These are phyloP conservation scores for Rhododendron williamsianum DNA, from an alignment of 148 eudicot species.

Conservation along the genomic window DNA sequence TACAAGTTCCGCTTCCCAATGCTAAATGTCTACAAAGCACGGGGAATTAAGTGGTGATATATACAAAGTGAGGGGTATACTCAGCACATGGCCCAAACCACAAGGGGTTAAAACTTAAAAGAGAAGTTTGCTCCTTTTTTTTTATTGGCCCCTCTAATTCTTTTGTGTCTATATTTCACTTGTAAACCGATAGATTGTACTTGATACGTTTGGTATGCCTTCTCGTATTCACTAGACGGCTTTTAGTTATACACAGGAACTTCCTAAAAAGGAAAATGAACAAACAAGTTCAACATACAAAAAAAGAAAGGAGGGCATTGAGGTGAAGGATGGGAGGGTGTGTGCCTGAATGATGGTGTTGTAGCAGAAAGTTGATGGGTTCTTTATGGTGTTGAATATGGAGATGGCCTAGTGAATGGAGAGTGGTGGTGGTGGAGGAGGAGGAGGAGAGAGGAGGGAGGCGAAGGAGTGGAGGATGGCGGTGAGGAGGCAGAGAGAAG, in stretches of 20 bases:
- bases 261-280: not conserved
- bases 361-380: not conserved
- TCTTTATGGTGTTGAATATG: not conserved
- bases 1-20: not conserved
- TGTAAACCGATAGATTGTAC: not conserved
- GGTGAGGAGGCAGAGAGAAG: not conserved
- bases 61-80: not conserved
- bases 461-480: not conserved
- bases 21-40: not conserved
- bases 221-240: not conserved
- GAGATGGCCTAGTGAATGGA: not conserved
- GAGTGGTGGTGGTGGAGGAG: not conserved
- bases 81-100: not conserved
- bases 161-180: not conserved
- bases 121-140: not conserved
- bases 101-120: not conserved
- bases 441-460: not conserved
- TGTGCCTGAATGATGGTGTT: not conserved
- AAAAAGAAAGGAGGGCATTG: not conserved
- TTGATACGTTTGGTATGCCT: not conserved
- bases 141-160: not conserved
- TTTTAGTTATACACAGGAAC: not conserved
- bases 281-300: not conserved
- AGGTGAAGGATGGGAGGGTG: not conserved
- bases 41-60: not conserved